Evolutionary conservation across 2,329 filamentous ascomycete species (phyloP).

Genomic region (Immersiporthe knoxdaviesiana): DNA sequence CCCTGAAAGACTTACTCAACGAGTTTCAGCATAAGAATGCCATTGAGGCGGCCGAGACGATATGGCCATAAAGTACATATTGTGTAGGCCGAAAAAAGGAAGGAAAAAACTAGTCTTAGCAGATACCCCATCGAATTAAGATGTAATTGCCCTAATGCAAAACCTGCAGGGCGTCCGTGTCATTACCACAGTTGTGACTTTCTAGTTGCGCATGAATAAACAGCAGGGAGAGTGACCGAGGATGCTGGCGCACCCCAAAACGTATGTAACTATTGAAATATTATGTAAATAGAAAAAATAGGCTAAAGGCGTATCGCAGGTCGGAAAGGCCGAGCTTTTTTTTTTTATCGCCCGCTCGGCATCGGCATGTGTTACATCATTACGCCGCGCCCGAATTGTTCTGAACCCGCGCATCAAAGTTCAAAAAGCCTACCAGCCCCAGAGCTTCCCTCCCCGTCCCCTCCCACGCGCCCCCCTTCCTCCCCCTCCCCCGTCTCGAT

Average conservation of each 20-base stretch:
- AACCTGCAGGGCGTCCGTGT: not conserved
- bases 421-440: not conserved
- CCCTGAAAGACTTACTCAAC: slow-evolving; percentile 29
- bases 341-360: slow-evolving; percentile 18
- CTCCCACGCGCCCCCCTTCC: too few relatives aligned
- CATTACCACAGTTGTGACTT: not conserved
- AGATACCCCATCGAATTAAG: not conserved
- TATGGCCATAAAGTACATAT: not conserved
- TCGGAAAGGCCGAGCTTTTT: slow-evolving; percentile 26
- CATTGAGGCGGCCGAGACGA: slow-evolving; percentile 16
- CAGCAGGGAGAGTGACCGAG: not conserved
- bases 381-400: slow-evolving; percentile 24
- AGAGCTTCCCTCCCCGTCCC: slow-evolving; percentile 7
- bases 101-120: not conserved
- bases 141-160: not conserved
- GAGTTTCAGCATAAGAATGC: slow-evolving; percentile 29
- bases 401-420: slow-evolving; percentile 16
- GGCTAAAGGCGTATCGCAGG: not conserved
- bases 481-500: slow-evolving; percentile 6
- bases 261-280: not conserved
- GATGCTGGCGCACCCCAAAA: not conserved
- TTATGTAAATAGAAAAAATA: not conserved
- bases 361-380: slow-evolving; percentile 30
- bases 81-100: not conserved
- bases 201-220: not conserved